Conservation (phyloP, 2,329 filamentous ascomycete species). For the Xylaria sp. region DNA sequence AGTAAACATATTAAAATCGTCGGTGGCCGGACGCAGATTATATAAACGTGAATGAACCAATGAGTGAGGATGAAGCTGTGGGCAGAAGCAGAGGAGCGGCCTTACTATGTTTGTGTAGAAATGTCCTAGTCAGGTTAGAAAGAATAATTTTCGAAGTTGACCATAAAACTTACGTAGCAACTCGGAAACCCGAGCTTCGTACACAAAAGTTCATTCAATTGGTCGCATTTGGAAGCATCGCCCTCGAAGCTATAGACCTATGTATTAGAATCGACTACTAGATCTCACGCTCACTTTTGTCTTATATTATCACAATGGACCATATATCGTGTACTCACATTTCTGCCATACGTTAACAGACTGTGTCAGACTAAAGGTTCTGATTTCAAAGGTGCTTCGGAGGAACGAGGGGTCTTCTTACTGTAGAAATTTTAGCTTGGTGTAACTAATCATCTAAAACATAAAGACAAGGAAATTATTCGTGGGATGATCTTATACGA, state of each 20-base stretch:
- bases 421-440: constrained; percentile 12
- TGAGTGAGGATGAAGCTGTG: not conserved
- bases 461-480: not conserved
- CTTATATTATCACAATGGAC: too few relatives aligned
- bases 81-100: not conserved
- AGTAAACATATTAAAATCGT: constrained; percentile 23
- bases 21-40: not conserved
- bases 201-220: constrained; percentile 66
- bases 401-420: constrained; percentile 1
- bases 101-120: constrained; percentile 68
- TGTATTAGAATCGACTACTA: constrained; percentile 45
- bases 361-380: not conserved
- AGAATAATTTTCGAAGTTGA: constrained; percentile 34
- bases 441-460: not conserved
- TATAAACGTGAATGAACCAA: not conserved
- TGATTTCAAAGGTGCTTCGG: not conserved
- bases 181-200: constrained; percentile 63
- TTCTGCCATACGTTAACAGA: constrained; percentile 20
- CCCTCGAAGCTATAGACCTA: constrained; percentile 51
- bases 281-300: not conserved
- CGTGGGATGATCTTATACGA: not conserved
- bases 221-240: constrained; percentile 60
- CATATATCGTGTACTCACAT: too few relatives aligned
- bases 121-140: constrained; percentile 48
- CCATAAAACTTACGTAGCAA: constrained; percentile 53